A percentile compares a stretch with the other conserved stretches of the same genome.
Evolutionary conservation across 73 alveolate species (phyloP).

Genomic region (Tetrahymena elliotti): DNA sequence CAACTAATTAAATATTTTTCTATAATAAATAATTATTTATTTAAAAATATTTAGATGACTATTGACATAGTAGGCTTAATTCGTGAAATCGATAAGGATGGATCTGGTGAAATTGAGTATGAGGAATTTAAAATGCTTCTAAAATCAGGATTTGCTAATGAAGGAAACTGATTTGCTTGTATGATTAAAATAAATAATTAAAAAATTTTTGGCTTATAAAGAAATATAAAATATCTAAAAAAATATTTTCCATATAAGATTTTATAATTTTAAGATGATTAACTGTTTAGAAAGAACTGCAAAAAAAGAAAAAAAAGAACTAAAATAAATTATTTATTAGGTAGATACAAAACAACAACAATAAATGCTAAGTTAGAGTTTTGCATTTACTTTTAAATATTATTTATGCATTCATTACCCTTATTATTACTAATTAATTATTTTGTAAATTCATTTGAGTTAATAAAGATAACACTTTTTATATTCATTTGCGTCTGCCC

Average conservation of each 20-base stretch:
- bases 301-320: background rate
- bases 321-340: too few relatives aligned
- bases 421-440: too few relatives aligned
- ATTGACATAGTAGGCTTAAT: slow-evolving; percentile 54
- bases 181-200: background rate
- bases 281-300: background rate
- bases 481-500: background rate
- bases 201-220: background rate
- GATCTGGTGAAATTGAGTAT: slow-evolving; percentile 76
- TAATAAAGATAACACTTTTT: background rate
- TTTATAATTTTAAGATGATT: background rate
- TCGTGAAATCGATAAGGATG: slow-evolving; percentile 77
- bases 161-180: background rate
- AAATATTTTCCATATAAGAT: background rate
- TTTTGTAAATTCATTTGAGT: background rate
- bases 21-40: background rate
- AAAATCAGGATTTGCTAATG: slow-evolving; percentile 16
- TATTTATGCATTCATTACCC: background rate
- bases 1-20: background rate
- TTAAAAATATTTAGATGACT: background rate
- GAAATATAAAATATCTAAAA: background rate
- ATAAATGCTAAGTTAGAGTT: background rate
- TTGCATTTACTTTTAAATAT: too few relatives aligned
- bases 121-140: slow-evolving; percentile 56
- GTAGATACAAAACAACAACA: background rate